Conservation (phyloP, 148 eudicot genomes). For the Vaccinium vitisidaea region DNA sequence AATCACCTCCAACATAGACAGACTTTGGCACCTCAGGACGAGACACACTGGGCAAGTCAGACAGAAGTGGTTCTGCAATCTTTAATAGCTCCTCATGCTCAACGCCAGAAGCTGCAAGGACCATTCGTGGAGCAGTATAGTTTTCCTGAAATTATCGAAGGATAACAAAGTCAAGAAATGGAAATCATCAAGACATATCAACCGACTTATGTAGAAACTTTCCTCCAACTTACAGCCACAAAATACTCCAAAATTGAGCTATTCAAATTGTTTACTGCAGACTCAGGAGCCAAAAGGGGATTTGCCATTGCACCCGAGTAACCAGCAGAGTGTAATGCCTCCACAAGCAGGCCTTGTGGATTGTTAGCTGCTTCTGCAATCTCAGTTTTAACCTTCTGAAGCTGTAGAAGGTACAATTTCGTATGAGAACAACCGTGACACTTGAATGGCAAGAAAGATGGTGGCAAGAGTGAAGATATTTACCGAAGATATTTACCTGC, state of each 20-base stretch:
- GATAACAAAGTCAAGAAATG: slow-evolving; percentile 1
- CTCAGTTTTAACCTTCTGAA: slow-evolving; percentile 71
- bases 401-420: slow-evolving; percentile 35
- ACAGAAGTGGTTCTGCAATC: slow-evolving; percentile 81
- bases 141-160: slow-evolving; percentile 53
- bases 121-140: slow-evolving; percentile 86
- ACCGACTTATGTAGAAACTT: not conserved
- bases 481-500: slow-evolving; percentile 70
- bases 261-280: slow-evolving; percentile 57
- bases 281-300: slow-evolving; percentile 80
- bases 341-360: slow-evolving; percentile 75
- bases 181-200: not conserved
- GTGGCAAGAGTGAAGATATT: slow-evolving; percentile 2
- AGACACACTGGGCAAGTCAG: slow-evolving; percentile 53
- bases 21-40: slow-evolving; percentile 58
- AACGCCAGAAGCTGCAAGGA: slow-evolving; percentile 95
- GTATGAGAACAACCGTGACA: not conserved
- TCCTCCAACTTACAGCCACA: slow-evolving; percentile 63
- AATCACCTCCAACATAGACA: slow-evolving; percentile 79
- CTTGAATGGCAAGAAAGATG: not conserved
- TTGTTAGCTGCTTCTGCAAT: slow-evolving; percentile 72
- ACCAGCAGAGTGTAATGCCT: slow-evolving; percentile 92
- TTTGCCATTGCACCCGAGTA: slow-evolving; percentile 71
- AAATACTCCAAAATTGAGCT: slow-evolving; percentile 67
- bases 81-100: slow-evolving; percentile 77